Base-by-base conservation (phyloP, 176 grass and related monocot species). In the Musa schizocarpa region DNA sequence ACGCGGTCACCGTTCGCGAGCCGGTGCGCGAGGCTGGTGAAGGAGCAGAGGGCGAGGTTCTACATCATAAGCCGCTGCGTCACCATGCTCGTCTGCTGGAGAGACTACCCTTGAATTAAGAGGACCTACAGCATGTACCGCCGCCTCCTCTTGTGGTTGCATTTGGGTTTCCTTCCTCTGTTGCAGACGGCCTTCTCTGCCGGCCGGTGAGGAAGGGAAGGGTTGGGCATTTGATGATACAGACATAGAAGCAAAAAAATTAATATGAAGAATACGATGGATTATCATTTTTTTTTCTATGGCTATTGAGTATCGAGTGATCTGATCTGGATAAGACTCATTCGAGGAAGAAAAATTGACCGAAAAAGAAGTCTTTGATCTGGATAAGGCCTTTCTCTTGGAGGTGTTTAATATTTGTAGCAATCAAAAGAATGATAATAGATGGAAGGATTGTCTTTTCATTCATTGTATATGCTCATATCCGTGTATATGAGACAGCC, bases 61-160 rank as follows among this genome's bases (percentile, higher is more conserved):
- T 97, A 97, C 74, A 97, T 97, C 84, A 86, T 93, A 88, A 90
- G 94, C 50, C 90, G 90, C 9, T 97, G 90, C 77, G 94, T 97
- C 65, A 93, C 83, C 25, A 93, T 97, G 90, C 93, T 97, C 43
- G 78, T 83, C 9, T 90, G 93, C 76, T 97, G 90, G 93, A 86
- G 83, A 82, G 90, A 97, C 21, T 92, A 92, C 78, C 74, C 86
- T 22, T 97, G 88, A 89, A 6, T 43, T 4, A 43, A 43, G 34
- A 6, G 34, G 3, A 4, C 34, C 34, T 5, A 43, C 34, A 43
- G 34, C 34, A 43, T 43, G 0, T 4, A 34, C 29, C 29, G 29
- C 26, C 3, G 3, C 26, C 3, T 5, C 3, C 3, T 5, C 3
- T 34, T 3, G 34, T 62, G 20, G 57, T 17, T 7, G 57, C 20